phyloP scores from a whole-genome alignment of 1,284 basidiomycete species.

The Melampsora occidentalis region DNA sequence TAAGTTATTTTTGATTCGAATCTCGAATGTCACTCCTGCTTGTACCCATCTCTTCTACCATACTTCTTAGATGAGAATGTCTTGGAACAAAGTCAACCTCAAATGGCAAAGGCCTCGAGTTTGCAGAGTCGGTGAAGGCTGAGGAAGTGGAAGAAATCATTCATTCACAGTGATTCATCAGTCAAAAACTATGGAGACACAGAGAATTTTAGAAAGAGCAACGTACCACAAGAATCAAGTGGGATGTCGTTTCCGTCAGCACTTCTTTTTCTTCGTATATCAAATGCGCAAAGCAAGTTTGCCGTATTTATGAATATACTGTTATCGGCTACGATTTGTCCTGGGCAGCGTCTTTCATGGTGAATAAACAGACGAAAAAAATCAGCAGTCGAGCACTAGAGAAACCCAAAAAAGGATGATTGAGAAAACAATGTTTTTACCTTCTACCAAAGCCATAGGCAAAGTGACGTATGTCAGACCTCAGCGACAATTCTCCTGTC shows the following conservation, averaged over 20 bases:
- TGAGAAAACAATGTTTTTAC: neutral
- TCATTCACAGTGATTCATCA: neutral
- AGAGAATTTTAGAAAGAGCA: neutral
- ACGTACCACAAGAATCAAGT: slow-evolving; percentile 21
- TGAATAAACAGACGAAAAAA: slow-evolving; percentile 52
- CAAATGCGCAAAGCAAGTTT: slow-evolving; percentile 35
- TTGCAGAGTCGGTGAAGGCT: slow-evolving; percentile 32
- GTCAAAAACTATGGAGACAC: neutral
- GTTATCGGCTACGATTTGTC: slow-evolving; percentile 61
- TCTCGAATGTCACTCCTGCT: neutral
- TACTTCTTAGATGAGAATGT: slow-evolving; percentile 14
- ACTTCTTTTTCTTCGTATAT: slow-evolving; percentile 29
- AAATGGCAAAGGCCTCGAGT: slow-evolving; percentile 35
- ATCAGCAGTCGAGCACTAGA: slow-evolving; percentile 5
- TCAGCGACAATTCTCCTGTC: slow-evolving; percentile 24
- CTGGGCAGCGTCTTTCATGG: slow-evolving; percentile 61
- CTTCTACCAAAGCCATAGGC: slow-evolving; percentile 43
- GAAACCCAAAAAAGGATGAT: neutral
- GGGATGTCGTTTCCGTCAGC: slow-evolving; percentile 21
- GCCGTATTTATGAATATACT: slow-evolving; percentile 48
- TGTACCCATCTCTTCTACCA: slow-evolving; percentile 34
- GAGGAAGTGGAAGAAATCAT: neutral
- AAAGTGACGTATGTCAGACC: slow-evolving; percentile 28
- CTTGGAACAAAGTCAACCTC: slow-evolving; percentile 37
- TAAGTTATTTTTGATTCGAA: neutral